Conservation (phyloP, 2,329 filamentous ascomycete genomes). For the Neopestalotiopsis sp. region DNA sequence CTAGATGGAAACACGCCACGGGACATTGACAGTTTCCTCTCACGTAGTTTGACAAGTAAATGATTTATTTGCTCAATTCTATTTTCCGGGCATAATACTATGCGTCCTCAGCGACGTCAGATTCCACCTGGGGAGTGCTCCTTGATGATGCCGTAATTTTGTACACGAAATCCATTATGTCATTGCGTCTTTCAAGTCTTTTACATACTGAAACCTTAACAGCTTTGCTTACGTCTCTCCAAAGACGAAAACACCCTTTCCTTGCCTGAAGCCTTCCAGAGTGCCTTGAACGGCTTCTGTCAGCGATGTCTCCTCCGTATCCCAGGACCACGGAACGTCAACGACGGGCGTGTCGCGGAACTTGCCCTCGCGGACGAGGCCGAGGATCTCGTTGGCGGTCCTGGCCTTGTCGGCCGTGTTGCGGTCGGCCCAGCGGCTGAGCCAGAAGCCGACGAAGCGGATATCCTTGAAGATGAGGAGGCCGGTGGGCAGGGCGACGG, state of each 20-base stretch:
- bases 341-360: slow-evolving; percentile 87
- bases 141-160: no score
- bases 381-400: slow-evolving; percentile 85
- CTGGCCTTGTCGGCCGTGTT: slow-evolving; percentile 75
- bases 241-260: slow-evolving; percentile 92
- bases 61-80: no score
- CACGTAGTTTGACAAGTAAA: no score
- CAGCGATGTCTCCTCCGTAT: slow-evolving; percentile 73
- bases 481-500: slow-evolving; percentile 79
- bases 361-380: slow-evolving; percentile 73
- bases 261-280: slow-evolving; percentile 80
- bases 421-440: slow-evolving; percentile 84
- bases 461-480: slow-evolving; percentile 94
- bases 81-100: not conserved
- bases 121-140: no score
- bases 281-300: slow-evolving; percentile 81
- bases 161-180: no score
- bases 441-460: slow-evolving; percentile 91
- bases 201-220: not conserved
- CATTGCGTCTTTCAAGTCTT: no score
- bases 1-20: no score
- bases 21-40: no score
- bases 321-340: slow-evolving; percentile 82
- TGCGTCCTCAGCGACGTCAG: no score
- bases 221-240: slow-evolving; percentile 54